Evolutionary conservation across 257 asterid genomes (phyloP), one percentile per base, ranked within the genome.

Genomic region (Paraleonurus japonicus): DNA sequence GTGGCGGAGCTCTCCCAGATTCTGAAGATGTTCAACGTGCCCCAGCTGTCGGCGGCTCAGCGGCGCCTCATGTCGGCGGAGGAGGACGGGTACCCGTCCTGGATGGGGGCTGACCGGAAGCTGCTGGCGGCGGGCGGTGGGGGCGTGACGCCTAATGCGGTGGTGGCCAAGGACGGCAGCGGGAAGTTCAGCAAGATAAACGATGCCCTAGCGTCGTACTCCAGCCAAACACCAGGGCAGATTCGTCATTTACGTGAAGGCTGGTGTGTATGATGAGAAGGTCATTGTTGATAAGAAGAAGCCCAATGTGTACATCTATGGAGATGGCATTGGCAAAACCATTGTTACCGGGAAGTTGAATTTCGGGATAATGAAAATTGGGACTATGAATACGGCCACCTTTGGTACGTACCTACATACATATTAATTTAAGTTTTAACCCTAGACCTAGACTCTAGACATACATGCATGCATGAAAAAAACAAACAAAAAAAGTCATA

Each of bases 281-380:
- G 80, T 92, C 27, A 48, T 77, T 1, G 67, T 92, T 7, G 88
- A 77, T 43, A 88, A 82, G 69, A 71, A 66, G 17, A 80, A 85
- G 81, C 53, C 73, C 0, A 85, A 88, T 0, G 65, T 90, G 32
- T 85, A 77, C 69, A 87, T 92, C 32, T 92, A 90, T 8, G 97
- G 98, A n/a, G 98, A 92, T 22, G 97, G 97, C 48, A 78, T 89
- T 2, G 84, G 83, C 16, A 90, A 45, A 64, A 83, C 95, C 5
- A 76, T 92, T 2, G 68, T 92, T 10, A 85, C 92, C 0, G 92
- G 87, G 4, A 69, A 11, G 23, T 81, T 61, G 72, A 85, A 84
- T 64, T 68, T 0, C 26, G 87, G 20, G 0, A 23, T 9, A 0
- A 64, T 50, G 80, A 61, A 65, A 0, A 37, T 82, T 15, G 71